Conservation (phyloP, 2,329 filamentous ascomycete species). For the Fusarium clavum region DNA sequence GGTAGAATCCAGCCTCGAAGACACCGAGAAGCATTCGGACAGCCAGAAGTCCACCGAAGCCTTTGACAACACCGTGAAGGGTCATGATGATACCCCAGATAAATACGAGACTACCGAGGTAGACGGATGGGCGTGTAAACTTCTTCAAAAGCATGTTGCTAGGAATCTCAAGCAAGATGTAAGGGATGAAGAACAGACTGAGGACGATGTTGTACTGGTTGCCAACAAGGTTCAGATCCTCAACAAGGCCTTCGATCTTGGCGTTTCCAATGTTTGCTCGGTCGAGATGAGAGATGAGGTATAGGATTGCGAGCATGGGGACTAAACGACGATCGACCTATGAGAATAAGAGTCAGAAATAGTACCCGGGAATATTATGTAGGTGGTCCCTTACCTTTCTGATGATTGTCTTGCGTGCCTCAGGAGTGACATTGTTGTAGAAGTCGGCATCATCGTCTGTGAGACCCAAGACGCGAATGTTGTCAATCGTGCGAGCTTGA, state of each 20-base stretch:
- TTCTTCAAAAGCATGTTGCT: slow-evolving; percentile 82
- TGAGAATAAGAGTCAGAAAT: neutral
- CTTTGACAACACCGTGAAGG: slow-evolving; percentile 63
- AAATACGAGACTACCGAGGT: slow-evolving; percentile 81
- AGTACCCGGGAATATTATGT: neutral
- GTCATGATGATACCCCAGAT: slow-evolving; percentile 63
- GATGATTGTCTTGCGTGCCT: slow-evolving; percentile 20
- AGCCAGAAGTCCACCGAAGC: slow-evolving; percentile 58
- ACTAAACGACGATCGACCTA: slow-evolving; percentile 37
- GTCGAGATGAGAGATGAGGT: slow-evolving; percentile 35
- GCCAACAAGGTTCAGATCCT: slow-evolving; percentile 61
- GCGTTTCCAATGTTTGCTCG: slow-evolving; percentile 43
- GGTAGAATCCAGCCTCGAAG: slow-evolving; percentile 73
- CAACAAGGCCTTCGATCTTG: slow-evolving; percentile 53
- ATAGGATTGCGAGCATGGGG: slow-evolving; percentile 31
- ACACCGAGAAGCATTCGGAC: slow-evolving; percentile 70
- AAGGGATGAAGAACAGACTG: slow-evolving; percentile 67
- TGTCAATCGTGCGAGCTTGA: slow-evolving; percentile 43
- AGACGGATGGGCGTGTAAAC: slow-evolving; percentile 73
- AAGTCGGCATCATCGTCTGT: slow-evolving; percentile 32
- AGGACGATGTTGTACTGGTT: slow-evolving; percentile 64
- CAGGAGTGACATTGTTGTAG: slow-evolving; percentile 23
- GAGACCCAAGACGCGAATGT: slow-evolving; percentile 48
- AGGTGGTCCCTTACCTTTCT: slow-evolving; percentile 36
- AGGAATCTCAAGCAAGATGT: slow-evolving; percentile 67